These are phyloP conservation scores for Silene noctiflora DNA, from an alignment of 179 eudicot genomes.

Conservation along the genomic window DNA sequence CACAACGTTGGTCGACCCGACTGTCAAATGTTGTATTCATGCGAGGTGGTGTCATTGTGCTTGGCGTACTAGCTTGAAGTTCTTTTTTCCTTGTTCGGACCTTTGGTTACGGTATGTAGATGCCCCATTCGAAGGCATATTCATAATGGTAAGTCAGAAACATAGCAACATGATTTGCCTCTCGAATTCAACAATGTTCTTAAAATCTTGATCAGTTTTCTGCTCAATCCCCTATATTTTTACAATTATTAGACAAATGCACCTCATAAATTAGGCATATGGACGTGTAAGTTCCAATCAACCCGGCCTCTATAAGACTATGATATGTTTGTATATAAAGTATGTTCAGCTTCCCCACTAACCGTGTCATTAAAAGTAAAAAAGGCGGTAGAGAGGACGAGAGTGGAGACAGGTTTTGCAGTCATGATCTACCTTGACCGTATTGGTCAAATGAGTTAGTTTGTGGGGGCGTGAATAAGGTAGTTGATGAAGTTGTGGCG, in stretches of 20 bases:
- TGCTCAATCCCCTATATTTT: not conserved
- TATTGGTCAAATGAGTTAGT: slow-evolving; percentile 16
- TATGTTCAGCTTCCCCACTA: slow-evolving; percentile 22
- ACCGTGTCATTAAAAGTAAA: slow-evolving; percentile 1
- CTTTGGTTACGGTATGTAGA: no score
- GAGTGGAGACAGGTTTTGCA: not conserved
- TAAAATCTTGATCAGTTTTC: not conserved
- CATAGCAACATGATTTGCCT: not conserved
- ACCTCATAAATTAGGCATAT: slow-evolving; percentile 19
- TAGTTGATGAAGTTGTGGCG: slow-evolving; percentile 24
- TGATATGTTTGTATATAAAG: slow-evolving; percentile 4
- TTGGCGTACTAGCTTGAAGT: no score
- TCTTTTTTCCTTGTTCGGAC: no score
- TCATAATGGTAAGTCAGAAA: no score
- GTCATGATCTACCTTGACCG: slow-evolving; percentile 21
- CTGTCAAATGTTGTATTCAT: no score
- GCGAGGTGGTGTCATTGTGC: no score
- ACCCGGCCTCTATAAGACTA: slow-evolving; percentile 11
- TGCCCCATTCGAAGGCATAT: no score
- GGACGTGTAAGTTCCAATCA: slow-evolving; percentile 20
- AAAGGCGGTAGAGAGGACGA: not conserved
- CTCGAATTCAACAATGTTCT: not conserved
- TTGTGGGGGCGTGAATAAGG: slow-evolving; percentile 18
- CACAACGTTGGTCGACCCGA: no score
- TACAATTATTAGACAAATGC: slow-evolving; percentile 23